phyloP scores from a whole-genome alignment of 2,329 filamentous ascomycete species.

The Metarhizium guizhouense region DNA sequence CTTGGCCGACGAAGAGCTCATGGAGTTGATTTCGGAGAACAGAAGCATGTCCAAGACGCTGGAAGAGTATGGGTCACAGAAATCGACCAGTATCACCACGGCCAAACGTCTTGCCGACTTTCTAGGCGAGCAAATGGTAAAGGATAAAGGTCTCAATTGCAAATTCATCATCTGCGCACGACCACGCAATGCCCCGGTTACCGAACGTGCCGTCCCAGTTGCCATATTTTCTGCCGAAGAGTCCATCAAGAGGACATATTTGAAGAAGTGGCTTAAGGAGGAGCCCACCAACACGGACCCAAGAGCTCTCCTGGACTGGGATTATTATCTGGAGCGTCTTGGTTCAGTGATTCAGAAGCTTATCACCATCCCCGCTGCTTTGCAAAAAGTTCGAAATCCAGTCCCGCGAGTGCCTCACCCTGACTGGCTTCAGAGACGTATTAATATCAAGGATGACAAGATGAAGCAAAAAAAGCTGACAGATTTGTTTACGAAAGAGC shows the following conservation, averaged over 20 bases:
- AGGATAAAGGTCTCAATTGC: conserved; percentile 98
- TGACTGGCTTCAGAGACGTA: conserved; percentile 90
- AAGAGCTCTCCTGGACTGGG: conserved; percentile 84
- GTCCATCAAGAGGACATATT: conserved; percentile 74
- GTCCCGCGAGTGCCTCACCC: conserved; percentile 90
- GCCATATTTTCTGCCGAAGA: conserved; percentile 96
- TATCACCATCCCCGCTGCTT: conserved; percentile 92
- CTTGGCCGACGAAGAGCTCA: conserved; percentile 90
- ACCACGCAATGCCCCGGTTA: conserved; percentile 84
- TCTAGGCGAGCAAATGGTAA: conserved; percentile 95
- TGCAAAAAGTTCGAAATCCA: conserved; percentile 91
- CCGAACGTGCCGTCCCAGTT: conserved; percentile 86
- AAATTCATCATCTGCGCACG: conserved; percentile 95
- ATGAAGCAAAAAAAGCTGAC: conserved; percentile 99
- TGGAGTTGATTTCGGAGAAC: conserved; percentile 99
- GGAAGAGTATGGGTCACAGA: conserved; percentile 90
- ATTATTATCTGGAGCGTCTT: conserved; percentile 92
- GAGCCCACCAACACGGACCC: conserved; percentile 88
- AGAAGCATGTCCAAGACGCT: conserved; percentile 96
- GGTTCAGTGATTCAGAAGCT: conserved; percentile 98
- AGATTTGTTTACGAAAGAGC: conserved; percentile 68
- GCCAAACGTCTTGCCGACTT: conserved; percentile 93
- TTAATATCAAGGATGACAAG: conserved; percentile 91
- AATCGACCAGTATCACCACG: conserved; percentile 98
- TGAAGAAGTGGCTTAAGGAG: conserved; percentile 93